A percentile compares a stretch with the other conserved stretches of the same genome.
phyloP scores from a whole-genome alignment of 1,284 basidiomycete species.

The Fistulinella staudtii region DNA sequence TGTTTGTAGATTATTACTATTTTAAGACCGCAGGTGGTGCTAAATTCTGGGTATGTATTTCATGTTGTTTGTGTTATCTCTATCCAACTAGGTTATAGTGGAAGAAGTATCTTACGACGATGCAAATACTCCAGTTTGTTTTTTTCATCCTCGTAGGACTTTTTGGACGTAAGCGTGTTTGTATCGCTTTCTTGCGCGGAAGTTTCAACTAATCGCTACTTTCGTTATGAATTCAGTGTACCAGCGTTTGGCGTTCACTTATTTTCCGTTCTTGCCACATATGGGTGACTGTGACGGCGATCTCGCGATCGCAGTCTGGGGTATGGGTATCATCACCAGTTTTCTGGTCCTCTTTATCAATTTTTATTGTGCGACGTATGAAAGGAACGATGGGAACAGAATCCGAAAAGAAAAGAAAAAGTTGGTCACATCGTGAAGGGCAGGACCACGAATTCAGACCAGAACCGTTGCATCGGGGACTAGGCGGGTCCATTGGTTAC shows the following conservation, averaged over 20 bases:
- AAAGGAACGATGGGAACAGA: conserved; percentile 36
- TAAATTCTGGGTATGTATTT: conserved; percentile 78
- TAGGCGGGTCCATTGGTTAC: too few relatives aligned
- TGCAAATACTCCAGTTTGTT: conserved; percentile 94
- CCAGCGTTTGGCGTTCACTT: conserved; percentile 70
- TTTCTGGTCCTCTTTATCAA: conserved; percentile 91
- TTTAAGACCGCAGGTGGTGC: conserved; percentile 61
- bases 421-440: neutral
- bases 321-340: conserved; percentile 77
- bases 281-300: conserved; percentile 84
- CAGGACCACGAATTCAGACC: too few relatives aligned
- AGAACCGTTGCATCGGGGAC: too few relatives aligned
- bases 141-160: conserved; percentile 85
- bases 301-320: conserved; percentile 82
- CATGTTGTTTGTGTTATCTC: neutral
- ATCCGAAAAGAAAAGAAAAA: conserved; percentile 1
- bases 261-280: conserved; percentile 62
- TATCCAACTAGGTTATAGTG: conserved; percentile 49
- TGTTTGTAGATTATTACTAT: conserved; percentile 85
- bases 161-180: conserved; percentile 74
- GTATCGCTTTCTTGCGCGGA: neutral
- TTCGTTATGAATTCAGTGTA: conserved; percentile 54
- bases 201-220: conserved; percentile 10
- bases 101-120: conserved; percentile 93
- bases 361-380: conserved; percentile 81